These are phyloP conservation scores for Drechmeria coniospora DNA, from an alignment of 2,329 filamentous ascomycete species.

Conservation along the genomic window DNA sequence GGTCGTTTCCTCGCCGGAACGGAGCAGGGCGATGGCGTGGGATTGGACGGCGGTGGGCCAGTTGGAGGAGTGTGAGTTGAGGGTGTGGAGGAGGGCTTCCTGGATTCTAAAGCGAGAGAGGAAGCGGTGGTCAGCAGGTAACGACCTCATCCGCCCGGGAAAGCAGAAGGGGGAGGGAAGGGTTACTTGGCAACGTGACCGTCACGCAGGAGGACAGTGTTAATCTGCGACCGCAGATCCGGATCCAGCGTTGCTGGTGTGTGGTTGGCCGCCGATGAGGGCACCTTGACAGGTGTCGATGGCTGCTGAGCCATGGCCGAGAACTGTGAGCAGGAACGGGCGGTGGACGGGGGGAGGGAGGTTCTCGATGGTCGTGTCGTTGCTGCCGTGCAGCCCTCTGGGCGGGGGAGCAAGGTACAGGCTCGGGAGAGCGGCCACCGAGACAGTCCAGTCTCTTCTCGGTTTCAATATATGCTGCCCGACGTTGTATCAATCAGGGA, in stretches of 20 bases:
- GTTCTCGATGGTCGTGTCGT: background rate
- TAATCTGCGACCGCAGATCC: conserved; percentile 47
- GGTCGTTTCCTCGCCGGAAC: conserved; percentile 40
- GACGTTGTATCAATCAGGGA: too few relatives aligned
- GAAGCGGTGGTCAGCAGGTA: background rate
- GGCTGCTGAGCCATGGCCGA: conserved; percentile 29
- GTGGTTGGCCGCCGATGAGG: conserved; percentile 42
- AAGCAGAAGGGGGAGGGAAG: conserved; percentile 1
- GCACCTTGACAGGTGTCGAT: conserved; percentile 45
- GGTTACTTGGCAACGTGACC: conserved; percentile 43
- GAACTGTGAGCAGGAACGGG: too few relatives aligned
- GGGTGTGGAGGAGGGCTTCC: conserved; percentile 45
- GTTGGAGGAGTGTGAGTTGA: conserved; percentile 43
- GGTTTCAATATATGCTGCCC: too few relatives aligned
- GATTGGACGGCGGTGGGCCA: conserved; percentile 46
- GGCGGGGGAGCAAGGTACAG: too few relatives aligned
- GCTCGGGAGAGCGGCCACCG: too few relatives aligned
- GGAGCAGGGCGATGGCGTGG: conserved; percentile 45
- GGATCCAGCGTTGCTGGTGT: conserved; percentile 44
- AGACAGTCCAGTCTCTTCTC: too few relatives aligned
- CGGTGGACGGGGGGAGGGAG: background rate
- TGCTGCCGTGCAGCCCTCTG: too few relatives aligned
- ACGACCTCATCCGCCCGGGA: too few relatives aligned
- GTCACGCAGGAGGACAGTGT: conserved; percentile 39
- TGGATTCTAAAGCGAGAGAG: conserved; percentile 36